phyloP scores from a whole-genome alignment of 2,329 filamentous ascomycete species.

The Arthroderma sp. region DNA sequence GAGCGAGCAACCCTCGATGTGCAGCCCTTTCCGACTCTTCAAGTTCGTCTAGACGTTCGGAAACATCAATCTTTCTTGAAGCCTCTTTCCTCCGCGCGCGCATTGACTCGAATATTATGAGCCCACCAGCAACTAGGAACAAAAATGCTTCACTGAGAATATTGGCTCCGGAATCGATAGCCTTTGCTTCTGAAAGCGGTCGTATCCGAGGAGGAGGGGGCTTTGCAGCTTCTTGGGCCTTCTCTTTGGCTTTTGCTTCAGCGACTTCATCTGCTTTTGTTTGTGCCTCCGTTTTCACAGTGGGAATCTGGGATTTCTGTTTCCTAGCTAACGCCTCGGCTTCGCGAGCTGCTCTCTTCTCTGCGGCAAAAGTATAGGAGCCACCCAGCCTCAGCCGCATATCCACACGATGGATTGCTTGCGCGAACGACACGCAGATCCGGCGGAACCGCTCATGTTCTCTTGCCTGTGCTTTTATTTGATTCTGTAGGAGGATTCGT shows the following conservation, averaged over 20 bases:
- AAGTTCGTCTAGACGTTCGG: constrained; percentile 44
- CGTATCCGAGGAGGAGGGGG: constrained; percentile 43
- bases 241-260: constrained; percentile 30
- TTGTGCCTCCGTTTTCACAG: constrained; percentile 49
- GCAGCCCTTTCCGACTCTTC: constrained; percentile 37
- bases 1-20: constrained; percentile 27
- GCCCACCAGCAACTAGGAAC: constrained; percentile 48
- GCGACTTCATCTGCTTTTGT: constrained; percentile 43
- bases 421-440: constrained; percentile 49
- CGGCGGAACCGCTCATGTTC: constrained; percentile 54
- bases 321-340: constrained; percentile 42
- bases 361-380: constrained; percentile 46
- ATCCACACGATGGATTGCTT: constrained; percentile 51
- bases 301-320: constrained; percentile 40
- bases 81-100: constrained; percentile 48
- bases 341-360: constrained; percentile 33
- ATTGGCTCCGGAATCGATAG: constrained; percentile 55
- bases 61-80: constrained; percentile 46
- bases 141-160: constrained; percentile 57
- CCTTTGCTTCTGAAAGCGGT: constrained; percentile 52
- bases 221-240: constrained; percentile 34
- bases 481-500: constrained; percentile 36
- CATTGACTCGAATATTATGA: constrained; percentile 52
- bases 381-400: constrained; percentile 55
- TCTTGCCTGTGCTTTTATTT: constrained; percentile 53